Conservation (phyloP, 2,329 filamentous ascomycete species). For the Claviceps paspali region DNA sequence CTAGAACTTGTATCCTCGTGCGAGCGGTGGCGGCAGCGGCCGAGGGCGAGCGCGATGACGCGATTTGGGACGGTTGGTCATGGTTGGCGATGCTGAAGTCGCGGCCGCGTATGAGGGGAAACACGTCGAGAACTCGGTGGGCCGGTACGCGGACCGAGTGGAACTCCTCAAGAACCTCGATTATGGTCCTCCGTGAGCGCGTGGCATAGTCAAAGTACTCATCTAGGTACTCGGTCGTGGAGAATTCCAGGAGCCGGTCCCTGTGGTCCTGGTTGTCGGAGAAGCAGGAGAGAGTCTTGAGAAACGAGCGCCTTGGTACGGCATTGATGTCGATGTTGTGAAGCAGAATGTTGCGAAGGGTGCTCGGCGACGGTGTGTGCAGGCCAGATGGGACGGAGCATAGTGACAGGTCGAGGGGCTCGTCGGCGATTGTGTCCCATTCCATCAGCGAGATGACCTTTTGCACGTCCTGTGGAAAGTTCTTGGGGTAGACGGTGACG, state of each 20-base stretch:
- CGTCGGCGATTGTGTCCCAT: constrained; percentile 62
- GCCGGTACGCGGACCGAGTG: constrained; percentile 68
- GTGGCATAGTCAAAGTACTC: constrained; percentile 96
- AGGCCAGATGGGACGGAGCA: constrained; percentile 20
- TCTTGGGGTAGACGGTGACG: constrained; percentile 72
- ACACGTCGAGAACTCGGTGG: constrained; percentile 52
- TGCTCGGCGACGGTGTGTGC: constrained; percentile 29
- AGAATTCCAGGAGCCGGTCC: constrained; percentile 73
- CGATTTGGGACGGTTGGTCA: constrained; percentile 21
- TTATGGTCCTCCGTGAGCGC: constrained; percentile 72
- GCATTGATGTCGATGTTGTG: constrained; percentile 81
- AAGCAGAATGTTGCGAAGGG: constrained; percentile 60
- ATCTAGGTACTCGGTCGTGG: constrained; percentile 62
- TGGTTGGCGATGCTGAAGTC: constrained; percentile 88
- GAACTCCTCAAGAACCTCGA: constrained; percentile 89
- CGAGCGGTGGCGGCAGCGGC: constrained; percentile 5
- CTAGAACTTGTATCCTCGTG: constrained; percentile 49
- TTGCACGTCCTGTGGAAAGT: constrained; percentile 69
- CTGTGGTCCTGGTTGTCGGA: constrained; percentile 57
- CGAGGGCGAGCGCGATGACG: constrained; percentile 12
- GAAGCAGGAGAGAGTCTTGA: constrained; percentile 62
- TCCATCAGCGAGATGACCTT: constrained; percentile 62
- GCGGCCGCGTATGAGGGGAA: constrained; percentile 73
- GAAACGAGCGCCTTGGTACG: constrained; percentile 78
- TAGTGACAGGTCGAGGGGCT: constrained; percentile 37